Evolutionary conservation across 352 stramenopile genomes (phyloP).

Genomic region (Globisporangium nunn): DNA sequence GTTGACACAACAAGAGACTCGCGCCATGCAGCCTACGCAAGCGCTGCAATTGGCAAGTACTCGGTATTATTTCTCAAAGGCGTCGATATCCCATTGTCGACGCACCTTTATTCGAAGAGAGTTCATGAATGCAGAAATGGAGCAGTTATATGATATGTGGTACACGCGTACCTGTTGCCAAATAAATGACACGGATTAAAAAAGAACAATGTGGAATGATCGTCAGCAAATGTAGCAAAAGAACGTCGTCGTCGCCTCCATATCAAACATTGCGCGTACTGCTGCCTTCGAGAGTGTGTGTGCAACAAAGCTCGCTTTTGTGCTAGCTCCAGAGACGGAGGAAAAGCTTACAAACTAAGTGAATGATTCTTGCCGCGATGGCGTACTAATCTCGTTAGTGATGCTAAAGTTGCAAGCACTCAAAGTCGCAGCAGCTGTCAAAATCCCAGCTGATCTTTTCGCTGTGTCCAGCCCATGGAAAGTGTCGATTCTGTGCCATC

Average conservation of each 20-base stretch:
- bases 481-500: slow-evolving; percentile 11
- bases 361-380: slow-evolving; percentile 12
- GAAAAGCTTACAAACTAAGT: slow-evolving; percentile 18
- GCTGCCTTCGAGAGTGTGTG: neutral
- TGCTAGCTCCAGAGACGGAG: slow-evolving; percentile 15
- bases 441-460: slow-evolving; percentile 2
- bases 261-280: neutral
- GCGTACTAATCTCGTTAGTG: slow-evolving; percentile 16
- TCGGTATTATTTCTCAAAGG: too few species aligned
- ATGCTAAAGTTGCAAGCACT: slow-evolving; percentile 19
- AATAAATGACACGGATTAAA: too few species aligned
- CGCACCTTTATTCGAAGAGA: too few species aligned
- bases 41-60: too few species aligned
- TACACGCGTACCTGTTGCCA: too few species aligned
- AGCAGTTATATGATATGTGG: too few species aligned
- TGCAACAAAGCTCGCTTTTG: neutral
- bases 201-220: too few species aligned
- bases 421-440: slow-evolving; percentile 5
- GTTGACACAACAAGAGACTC: too few species aligned
- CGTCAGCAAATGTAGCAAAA: slow-evolving; percentile 8
- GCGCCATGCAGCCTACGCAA: too few species aligned
- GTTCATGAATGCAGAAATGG: too few species aligned
- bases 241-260: neutral
- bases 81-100: too few species aligned
- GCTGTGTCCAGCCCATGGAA: slow-evolving; percentile 4